These are phyloP conservation scores for Colletotrichum phormii DNA, from an alignment of 2,329 filamentous ascomycete genomes.

Conservation along the genomic window DNA sequence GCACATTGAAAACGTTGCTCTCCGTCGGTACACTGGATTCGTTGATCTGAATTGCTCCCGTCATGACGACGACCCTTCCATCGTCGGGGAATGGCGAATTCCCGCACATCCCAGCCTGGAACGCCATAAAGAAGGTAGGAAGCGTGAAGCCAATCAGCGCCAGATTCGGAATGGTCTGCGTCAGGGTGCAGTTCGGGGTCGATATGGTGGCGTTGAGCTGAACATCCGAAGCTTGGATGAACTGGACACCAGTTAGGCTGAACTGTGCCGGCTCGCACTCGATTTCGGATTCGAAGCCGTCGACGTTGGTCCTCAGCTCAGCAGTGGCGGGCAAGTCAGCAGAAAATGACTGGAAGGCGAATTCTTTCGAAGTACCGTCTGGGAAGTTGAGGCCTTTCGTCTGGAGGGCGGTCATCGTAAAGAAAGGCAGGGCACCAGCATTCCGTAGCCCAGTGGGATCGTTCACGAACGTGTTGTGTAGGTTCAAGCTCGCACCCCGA, in stretches of 20 bases:
- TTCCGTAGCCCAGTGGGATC: constrained; percentile 40
- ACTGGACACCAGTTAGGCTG: constrained; percentile 41
- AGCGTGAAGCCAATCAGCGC: constrained; percentile 26
- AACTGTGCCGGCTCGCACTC: constrained; percentile 46
- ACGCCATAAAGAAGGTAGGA: constrained; percentile 39
- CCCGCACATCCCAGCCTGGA: constrained; percentile 40
- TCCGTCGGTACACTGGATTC: constrained; percentile 9
- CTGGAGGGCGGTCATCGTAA: constrained; percentile 48
- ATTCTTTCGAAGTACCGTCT: constrained; percentile 46
- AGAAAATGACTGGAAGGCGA: constrained; percentile 50
- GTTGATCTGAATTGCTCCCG: constrained; percentile 39
- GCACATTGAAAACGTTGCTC: constrained; percentile 19
- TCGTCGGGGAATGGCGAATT: constrained; percentile 35
- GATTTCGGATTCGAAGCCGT: constrained; percentile 48
- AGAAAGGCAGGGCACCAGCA: constrained; percentile 45
- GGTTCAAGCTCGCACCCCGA: constrained; percentile 40
- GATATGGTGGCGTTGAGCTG: constrained; percentile 47
- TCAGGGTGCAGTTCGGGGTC: constrained; percentile 34
- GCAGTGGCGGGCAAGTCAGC: constrained; percentile 39
- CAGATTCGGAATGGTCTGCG: constrained; percentile 38
- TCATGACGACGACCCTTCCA: constrained; percentile 42
- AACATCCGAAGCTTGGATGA: constrained; percentile 34
- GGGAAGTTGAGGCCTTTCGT: constrained; percentile 43
- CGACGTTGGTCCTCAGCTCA: constrained; percentile 46
- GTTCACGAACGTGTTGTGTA: constrained; percentile 45